phyloP scores from a whole-genome alignment of 176 grass and related monocot genomes.

The Oryza meridionalis region DNA sequence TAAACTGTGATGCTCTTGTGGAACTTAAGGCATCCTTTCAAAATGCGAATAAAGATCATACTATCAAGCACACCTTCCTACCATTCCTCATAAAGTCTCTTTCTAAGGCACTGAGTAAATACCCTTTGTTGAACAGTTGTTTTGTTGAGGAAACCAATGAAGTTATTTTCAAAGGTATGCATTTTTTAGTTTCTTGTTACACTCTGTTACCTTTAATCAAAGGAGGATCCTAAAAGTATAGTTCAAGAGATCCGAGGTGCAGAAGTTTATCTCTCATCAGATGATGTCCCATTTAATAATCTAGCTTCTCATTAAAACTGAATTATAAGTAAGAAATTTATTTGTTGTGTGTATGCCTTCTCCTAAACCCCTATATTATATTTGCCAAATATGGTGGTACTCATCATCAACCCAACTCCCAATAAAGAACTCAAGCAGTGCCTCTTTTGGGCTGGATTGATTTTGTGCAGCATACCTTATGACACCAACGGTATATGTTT shows the following conservation, averaged over 20 bases:
- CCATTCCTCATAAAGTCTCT: slow-evolving; percentile 95
- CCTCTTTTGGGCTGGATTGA: not conserved
- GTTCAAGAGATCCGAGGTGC: not conserved
- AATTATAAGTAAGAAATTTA: not conserved
- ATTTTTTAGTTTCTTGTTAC: not conserved
- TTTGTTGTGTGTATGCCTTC: no score
- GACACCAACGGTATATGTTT: not conserved
- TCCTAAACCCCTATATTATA: not conserved
- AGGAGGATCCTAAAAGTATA: not conserved
- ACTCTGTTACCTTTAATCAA: not conserved
- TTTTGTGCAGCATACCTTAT: slow-evolving; percentile 1
- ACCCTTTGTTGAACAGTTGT: slow-evolving; percentile 87
- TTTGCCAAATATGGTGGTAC: not conserved
- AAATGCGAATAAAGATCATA: slow-evolving; percentile 77
- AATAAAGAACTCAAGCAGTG: not conserved
- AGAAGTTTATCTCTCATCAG: not conserved
- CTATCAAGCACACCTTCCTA: slow-evolving; percentile 88
- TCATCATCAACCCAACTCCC: not conserved
- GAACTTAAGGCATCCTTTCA: slow-evolving; percentile 74
- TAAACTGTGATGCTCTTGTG: slow-evolving; percentile 86
- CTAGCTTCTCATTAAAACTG: not conserved
- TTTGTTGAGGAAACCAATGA: slow-evolving; percentile 76
- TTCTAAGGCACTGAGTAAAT: slow-evolving; percentile 81
- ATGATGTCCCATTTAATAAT: not conserved
- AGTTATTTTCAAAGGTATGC: slow-evolving; percentile 84